Evolutionary conservation across 139 green algal species (phyloP).

Genomic region (Micromonas pusilla): DNA sequence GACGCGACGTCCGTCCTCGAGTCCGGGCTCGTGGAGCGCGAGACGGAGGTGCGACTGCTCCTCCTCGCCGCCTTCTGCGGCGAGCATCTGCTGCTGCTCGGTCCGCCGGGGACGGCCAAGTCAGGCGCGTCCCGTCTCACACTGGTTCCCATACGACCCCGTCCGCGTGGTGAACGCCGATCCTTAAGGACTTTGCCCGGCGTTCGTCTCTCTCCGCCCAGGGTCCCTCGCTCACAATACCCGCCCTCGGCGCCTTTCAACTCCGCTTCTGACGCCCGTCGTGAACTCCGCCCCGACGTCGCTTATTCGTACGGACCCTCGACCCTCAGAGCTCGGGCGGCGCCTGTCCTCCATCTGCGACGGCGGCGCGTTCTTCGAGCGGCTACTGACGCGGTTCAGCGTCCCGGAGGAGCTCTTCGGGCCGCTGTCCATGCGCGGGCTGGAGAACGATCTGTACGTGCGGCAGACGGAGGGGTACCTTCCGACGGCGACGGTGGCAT

Average conservation of each 20-base stretch:
- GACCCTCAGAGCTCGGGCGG: slow-evolving; percentile 72
- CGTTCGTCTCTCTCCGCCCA: too few species aligned
- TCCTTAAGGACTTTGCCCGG: too few species aligned
- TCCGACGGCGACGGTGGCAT: slow-evolving; percentile 61
- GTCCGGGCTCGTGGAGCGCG: slow-evolving; percentile 54
- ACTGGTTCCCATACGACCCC: too few species aligned
- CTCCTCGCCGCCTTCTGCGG: slow-evolving; percentile 29
- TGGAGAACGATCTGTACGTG: slow-evolving; percentile 87
- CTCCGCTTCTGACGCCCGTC: too few species aligned
- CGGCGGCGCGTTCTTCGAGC: slow-evolving; percentile 74
- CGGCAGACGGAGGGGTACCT: slow-evolving; percentile 84
- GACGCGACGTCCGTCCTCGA: slow-evolving; percentile 29
- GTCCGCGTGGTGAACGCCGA: too few species aligned
- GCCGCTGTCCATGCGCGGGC: slow-evolving; percentile 73
- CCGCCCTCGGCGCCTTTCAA: too few species aligned
- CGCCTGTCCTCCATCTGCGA: slow-evolving; percentile 53
- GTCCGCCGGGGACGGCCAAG: slow-evolving; percentile 81
- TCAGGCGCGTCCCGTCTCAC: too few species aligned
- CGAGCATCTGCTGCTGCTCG: slow-evolving; percentile 41
- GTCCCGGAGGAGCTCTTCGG: slow-evolving; percentile 92
- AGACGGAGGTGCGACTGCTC: slow-evolving; percentile 47
- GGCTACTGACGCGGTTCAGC: slow-evolving; percentile 83
- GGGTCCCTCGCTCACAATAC: too few species aligned
- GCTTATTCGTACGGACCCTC: too few species aligned
- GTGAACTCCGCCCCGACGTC: too few species aligned